A percentile compares a stretch with the other conserved stretches of the same genome.
Conservation (phyloP, 495 filamentous ascomycete genomes). For the Podospora pseudocomata region DNA sequence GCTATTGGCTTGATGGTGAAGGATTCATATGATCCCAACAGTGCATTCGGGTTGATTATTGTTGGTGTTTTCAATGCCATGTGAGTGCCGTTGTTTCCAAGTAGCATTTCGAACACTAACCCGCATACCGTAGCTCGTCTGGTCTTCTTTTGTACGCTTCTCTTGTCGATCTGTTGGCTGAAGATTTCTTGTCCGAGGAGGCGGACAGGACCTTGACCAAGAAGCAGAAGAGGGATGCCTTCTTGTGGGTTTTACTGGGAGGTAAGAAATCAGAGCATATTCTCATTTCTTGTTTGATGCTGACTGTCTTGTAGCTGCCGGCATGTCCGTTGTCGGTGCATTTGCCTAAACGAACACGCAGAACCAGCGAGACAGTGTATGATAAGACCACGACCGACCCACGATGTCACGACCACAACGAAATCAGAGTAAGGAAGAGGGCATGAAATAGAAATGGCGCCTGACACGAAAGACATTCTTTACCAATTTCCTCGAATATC, state of each 20-base stretch:
- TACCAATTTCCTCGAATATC: background rate
- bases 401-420: background rate
- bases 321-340: slow-evolving; percentile 30
- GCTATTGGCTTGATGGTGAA: slow-evolving; percentile 55
- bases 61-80: slow-evolving; percentile 70
- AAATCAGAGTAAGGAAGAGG: background rate
- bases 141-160: slow-evolving; percentile 61
- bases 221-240: slow-evolving; percentile 42
- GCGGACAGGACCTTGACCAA: slow-evolving; percentile 40
- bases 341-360: slow-evolving; percentile 31
- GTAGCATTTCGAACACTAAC: background rate
- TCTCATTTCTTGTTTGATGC: background rate
- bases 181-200: slow-evolving; percentile 62
- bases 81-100: slow-evolving; percentile 27
- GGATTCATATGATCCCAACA: slow-evolving; percentile 60
- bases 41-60: slow-evolving; percentile 60
- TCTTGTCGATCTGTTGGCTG: slow-evolving; percentile 59
- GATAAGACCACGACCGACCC: slow-evolving; percentile 3
- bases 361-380: background rate
- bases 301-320: slow-evolving; percentile 25
- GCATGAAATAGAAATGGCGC: background rate
- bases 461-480: background rate
- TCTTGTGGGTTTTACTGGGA: slow-evolving; percentile 41
- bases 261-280: slow-evolving; percentile 26
- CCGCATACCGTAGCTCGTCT: slow-evolving; percentile 40